phyloP scores from a whole-genome alignment of 1,284 basidiomycete species.

The Schizophyllum amplum region DNA sequence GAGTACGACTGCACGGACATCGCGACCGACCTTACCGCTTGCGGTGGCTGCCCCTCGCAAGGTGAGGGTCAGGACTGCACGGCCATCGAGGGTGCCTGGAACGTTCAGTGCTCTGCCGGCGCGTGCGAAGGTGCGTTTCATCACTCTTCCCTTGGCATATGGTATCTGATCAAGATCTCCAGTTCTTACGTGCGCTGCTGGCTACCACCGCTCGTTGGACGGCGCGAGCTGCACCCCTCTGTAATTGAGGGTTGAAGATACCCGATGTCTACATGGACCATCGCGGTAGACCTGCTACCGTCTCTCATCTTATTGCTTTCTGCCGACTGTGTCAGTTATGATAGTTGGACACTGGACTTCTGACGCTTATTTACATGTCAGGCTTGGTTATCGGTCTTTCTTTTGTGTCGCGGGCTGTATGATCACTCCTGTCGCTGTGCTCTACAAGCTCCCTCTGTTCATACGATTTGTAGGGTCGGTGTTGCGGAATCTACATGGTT shows the following conservation, averaged over 20 bases:
- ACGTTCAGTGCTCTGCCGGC: conserved; percentile 60
- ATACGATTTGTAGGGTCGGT: too few relatives aligned
- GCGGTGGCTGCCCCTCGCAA: conserved; percentile 64
- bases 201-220: conserved; percentile 42
- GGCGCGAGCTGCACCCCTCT: conserved; percentile 44
- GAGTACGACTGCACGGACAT: conserved; percentile 62
- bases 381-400: too few relatives aligned
- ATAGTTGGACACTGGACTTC: too few relatives aligned
- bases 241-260: conserved; percentile 21
- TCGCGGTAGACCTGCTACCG: too few relatives aligned
- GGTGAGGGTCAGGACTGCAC: conserved; percentile 68
- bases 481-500: too few relatives aligned
- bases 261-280: too few relatives aligned
- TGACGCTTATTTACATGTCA: too few relatives aligned
- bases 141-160: conserved; percentile 6
- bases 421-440: too few relatives aligned
- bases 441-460: too few relatives aligned
- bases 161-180: conserved; percentile 9
- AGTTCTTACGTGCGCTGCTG: conserved; percentile 56
- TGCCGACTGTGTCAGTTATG: too few relatives aligned
- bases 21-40: conserved; percentile 47
- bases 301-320: too few relatives aligned
- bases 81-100: conserved; percentile 51
- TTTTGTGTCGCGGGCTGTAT: too few relatives aligned
- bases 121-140: conserved; percentile 43